Percentiles rank a stretch among this genome's conserved stretches.
phyloP scores from a whole-genome alignment of 805 yeast genomes.

The Metschnikowia dekortorum region DNA sequence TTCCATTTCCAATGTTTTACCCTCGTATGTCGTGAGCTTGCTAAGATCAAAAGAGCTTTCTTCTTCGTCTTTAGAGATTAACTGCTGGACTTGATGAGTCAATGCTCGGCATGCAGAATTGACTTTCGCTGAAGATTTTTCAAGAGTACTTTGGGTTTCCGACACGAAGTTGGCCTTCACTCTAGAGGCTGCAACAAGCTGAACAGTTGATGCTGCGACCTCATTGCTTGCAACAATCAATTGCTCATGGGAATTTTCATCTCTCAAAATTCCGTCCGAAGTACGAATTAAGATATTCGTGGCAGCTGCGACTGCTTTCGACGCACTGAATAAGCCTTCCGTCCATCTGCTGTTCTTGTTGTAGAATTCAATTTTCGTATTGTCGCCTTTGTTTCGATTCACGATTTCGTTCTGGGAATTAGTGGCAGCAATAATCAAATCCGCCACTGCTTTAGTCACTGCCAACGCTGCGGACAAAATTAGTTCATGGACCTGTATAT shows the following conservation, averaged over 20 bases:
- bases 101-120: constrained; percentile 71
- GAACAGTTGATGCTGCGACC: constrained; percentile 90
- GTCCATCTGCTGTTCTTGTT: constrained; percentile 90
- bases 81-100: constrained; percentile 64
- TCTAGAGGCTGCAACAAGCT: constrained; percentile 85
- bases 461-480: constrained; percentile 75
- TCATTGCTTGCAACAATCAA: constrained; percentile 87
- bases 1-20: constrained; percentile 84
- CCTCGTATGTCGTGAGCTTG: constrained; percentile 68
- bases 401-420: constrained; percentile 82
- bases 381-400: constrained; percentile 60
- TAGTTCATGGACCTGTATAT: constrained; percentile 69
- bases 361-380: constrained; percentile 68
- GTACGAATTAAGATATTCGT: constrained; percentile 77
- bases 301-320: constrained; percentile 78
- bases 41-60: constrained; percentile 56
- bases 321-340: constrained; percentile 86
- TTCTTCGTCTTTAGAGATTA: constrained; percentile 37
- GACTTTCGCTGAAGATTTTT: constrained; percentile 63
- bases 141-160: constrained; percentile 69
- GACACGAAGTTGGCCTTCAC: constrained; percentile 78
- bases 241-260: constrained; percentile 68
- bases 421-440: constrained; percentile 69
- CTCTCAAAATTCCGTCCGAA: constrained; percentile 78
- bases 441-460: constrained; percentile 71